Conservation (phyloP, 768 basidiomycete species). For the Suillus alpinus region DNA sequence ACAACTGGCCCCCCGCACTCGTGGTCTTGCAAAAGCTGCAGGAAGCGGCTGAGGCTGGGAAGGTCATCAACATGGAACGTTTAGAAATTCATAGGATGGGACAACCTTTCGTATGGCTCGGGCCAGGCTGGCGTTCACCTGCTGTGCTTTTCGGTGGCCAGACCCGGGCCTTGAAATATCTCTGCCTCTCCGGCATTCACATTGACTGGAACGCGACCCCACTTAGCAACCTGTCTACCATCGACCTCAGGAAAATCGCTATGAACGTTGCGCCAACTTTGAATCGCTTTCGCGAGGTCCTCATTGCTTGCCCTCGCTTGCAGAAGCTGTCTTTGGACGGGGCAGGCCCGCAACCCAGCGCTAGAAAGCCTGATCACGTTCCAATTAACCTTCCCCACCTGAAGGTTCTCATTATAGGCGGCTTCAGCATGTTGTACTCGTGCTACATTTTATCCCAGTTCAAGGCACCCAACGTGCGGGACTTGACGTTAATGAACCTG, state of each 20-base stretch:
- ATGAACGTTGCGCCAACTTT: conserved; percentile 49
- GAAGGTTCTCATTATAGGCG: conserved; percentile 53
- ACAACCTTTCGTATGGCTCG: conserved; percentile 43
- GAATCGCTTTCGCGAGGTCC: conserved; percentile 50
- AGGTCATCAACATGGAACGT: conserved; percentile 49
- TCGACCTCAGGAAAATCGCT: conserved; percentile 65
- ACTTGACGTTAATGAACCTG: conserved; percentile 57
- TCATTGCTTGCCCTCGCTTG: conserved; percentile 47
- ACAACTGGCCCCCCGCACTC: conserved; percentile 53
- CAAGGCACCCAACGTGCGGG: conserved; percentile 53
- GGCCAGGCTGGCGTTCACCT: conserved; percentile 34
- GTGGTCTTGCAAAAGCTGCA: conserved; percentile 50
- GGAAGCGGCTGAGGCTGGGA: conserved; percentile 29
- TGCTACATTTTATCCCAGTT: conserved; percentile 47
- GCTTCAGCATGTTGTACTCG: conserved; percentile 49
- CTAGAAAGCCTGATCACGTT: conserved; percentile 25
- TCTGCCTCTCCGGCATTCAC: conserved; percentile 58
- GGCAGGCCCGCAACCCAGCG: conserved; percentile 47
- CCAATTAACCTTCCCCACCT: conserved; percentile 51
- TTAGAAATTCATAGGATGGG: conserved; percentile 65
- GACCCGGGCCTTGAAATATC: conserved; percentile 44
- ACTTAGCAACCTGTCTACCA: conserved; percentile 52
- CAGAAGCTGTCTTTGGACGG: conserved; percentile 58
- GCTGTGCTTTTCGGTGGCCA: conserved; percentile 50
- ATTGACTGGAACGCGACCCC: conserved; percentile 54